Evolutionary conservation across 2,329 filamentous ascomycete species (phyloP).

Genomic region (Leptographium wingfieldii): DNA sequence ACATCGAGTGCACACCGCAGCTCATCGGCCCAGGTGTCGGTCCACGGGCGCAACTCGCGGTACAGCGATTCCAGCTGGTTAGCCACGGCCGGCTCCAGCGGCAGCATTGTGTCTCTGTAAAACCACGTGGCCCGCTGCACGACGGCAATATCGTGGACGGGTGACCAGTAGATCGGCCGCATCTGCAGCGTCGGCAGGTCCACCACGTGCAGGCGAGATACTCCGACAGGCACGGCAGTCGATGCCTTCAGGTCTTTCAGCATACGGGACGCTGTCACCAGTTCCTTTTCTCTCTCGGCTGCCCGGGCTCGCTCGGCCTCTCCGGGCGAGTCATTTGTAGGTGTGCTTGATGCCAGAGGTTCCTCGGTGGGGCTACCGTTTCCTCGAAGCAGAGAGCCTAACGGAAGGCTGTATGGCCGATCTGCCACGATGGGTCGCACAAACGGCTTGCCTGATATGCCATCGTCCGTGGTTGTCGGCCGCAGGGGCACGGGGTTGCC

Average conservation of each 20-base stretch:
- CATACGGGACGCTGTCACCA: not conserved
- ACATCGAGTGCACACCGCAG: constrained; percentile 82
- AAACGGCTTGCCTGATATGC: constrained; percentile 43
- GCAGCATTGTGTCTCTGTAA: constrained; percentile 88
- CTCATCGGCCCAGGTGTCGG: constrained; percentile 85
- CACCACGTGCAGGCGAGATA: constrained; percentile 83
- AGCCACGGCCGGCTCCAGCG: constrained; percentile 71
- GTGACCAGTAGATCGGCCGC: constrained; percentile 97
- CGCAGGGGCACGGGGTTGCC: constrained; percentile 10
- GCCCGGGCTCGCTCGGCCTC: not conserved
- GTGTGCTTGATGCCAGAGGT: not conserved
- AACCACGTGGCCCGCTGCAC: constrained; percentile 92
- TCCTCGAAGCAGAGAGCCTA: constrained; percentile 16
- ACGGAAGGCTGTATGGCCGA: constrained; percentile 15
- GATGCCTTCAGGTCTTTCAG: constrained; percentile 7
- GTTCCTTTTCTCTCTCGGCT: not conserved
- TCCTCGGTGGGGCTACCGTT: not conserved
- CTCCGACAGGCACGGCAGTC: constrained; percentile 65
- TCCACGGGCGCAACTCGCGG: constrained; percentile 74
- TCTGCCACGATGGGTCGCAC: constrained; percentile 29
- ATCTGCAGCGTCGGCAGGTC: constrained; percentile 71
- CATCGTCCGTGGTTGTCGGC: constrained; percentile 27
- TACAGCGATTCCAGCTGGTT: constrained; percentile 93
- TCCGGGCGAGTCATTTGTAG: not conserved
- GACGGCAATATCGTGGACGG: constrained; percentile 73